phyloP scores from a whole-genome alignment of 345 rosid species.

The Microcos paniculata region DNA sequence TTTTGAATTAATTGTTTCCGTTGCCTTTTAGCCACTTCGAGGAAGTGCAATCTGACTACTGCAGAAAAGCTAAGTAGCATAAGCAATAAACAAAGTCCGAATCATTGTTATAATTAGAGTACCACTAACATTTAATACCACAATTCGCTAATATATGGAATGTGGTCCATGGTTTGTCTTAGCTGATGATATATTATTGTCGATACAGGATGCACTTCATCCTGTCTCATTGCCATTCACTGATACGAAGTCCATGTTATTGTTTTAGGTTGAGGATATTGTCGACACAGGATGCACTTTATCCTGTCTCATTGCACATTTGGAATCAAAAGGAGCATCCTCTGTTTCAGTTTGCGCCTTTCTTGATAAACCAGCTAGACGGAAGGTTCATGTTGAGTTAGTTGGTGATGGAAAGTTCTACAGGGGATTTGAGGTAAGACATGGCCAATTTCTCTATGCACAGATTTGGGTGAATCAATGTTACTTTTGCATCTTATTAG shows the following conservation, averaged over 20 bases:
- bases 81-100: background rate
- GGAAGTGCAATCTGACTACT: background rate
- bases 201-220: too few species aligned
- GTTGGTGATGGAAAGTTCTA: conserved; percentile 84
- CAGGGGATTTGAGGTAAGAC: conserved; percentile 72
- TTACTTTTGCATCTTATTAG: background rate
- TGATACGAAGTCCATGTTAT: background rate
- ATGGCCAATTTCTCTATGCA: background rate
- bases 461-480: background rate
- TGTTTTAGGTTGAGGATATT: conserved; percentile 83
- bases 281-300: conserved; percentile 89
- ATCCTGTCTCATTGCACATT: conserved; percentile 49
- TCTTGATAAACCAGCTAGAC: conserved; percentile 69
- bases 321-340: conserved; percentile 61
- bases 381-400: conserved; percentile 62
- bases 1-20: background rate
- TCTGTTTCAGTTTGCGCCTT: conserved; percentile 85
- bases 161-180: too few species aligned
- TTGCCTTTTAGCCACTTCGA: background rate
- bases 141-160: background rate
- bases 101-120: background rate
- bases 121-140: background rate
- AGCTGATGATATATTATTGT: too few species aligned
- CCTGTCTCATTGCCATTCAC: too few species aligned
- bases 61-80: background rate